Evolutionary conservation across 495 filamentous ascomycete genomes (phyloP).

Genomic region (Corynascus novoguineensis): DNA sequence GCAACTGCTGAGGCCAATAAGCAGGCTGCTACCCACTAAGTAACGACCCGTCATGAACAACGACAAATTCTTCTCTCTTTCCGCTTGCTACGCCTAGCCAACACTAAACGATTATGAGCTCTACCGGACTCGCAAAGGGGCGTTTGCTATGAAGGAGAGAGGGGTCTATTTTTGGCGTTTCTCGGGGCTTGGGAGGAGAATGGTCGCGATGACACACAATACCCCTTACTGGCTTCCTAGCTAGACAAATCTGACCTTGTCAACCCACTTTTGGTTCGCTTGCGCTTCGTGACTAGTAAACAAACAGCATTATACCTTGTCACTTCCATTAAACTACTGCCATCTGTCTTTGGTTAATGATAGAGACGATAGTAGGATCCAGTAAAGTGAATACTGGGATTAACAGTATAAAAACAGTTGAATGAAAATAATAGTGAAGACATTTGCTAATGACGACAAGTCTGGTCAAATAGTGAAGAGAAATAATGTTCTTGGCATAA

Average conservation of each 20-base stretch:
- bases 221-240: conserved; percentile 10
- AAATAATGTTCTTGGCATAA: no score
- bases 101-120: conserved; percentile 8
- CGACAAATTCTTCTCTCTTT: conserved; percentile 4
- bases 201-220: conserved; percentile 6
- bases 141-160: conserved; percentile 5
- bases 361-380: no score
- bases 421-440: no score
- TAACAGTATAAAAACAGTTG: no score
- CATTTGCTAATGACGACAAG: no score
- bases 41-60: conserved; percentile 21
- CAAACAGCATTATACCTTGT: no score
- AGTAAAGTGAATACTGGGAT: no score
- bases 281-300: no score
- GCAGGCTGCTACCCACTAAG: conserved; percentile 53
- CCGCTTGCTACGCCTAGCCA: conserved; percentile 5
- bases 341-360: no score
- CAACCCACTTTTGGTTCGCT: neutral
- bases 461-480: no score
- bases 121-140: conserved; percentile 3
- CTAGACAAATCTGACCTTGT: conserved; percentile 12
- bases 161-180: conserved; percentile 1
- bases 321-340: no score
- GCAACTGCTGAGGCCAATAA: conserved; percentile 53
- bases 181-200: conserved; percentile 1